Percentiles rank a stretch among this genome's conserved stretches.
These are phyloP conservation scores for Mycosarcoma mackinlayi DNA, from an alignment of 1,284 basidiomycete genomes.

Conservation along the genomic window DNA sequence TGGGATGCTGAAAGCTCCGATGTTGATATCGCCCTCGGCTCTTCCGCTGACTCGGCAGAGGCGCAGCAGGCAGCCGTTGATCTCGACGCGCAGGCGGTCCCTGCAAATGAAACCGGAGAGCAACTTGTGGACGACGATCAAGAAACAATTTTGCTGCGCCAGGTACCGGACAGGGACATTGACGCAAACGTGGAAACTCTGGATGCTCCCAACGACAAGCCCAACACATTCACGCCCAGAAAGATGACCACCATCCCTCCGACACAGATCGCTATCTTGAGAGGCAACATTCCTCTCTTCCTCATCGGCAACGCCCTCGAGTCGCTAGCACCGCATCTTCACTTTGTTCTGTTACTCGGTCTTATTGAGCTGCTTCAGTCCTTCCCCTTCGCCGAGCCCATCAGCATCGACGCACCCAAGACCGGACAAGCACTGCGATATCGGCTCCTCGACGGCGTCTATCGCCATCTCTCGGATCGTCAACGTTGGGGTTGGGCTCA, in stretches of 20 bases:
- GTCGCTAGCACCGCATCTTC: constrained; percentile 47
- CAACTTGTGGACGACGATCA: constrained; percentile 17
- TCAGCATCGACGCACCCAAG: constrained; percentile 25
- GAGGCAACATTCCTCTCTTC: constrained; percentile 55
- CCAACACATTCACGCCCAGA: constrained; percentile 29
- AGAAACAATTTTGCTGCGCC: constrained; percentile 36
- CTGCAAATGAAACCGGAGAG: not conserved
- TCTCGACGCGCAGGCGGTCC: constrained; percentile 19
- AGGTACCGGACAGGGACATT: constrained; percentile 36
- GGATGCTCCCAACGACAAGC: constrained; percentile 20
- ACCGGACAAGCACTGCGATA: constrained; percentile 46
- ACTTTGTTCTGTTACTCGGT: constrained; percentile 49
- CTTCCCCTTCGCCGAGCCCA: constrained; percentile 57
- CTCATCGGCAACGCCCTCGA: constrained; percentile 50
- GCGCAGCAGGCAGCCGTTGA: constrained; percentile 38
- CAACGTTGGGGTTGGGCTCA: constrained; percentile 27
- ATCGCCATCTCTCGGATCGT: constrained; percentile 31
- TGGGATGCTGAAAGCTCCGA: constrained; percentile 26
- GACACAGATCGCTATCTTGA: constrained; percentile 54
- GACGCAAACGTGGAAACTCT: constrained; percentile 25
- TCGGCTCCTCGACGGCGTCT: constrained; percentile 48
- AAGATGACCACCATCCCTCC: constrained; percentile 37
- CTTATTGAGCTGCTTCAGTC: constrained; percentile 49
- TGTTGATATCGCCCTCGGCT: not conserved
- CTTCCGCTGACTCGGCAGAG: constrained; percentile 21